Evolutionary conservation across 2,329 filamentous ascomycete genomes (phyloP).

Genomic region (Aspergillus fructus): DNA sequence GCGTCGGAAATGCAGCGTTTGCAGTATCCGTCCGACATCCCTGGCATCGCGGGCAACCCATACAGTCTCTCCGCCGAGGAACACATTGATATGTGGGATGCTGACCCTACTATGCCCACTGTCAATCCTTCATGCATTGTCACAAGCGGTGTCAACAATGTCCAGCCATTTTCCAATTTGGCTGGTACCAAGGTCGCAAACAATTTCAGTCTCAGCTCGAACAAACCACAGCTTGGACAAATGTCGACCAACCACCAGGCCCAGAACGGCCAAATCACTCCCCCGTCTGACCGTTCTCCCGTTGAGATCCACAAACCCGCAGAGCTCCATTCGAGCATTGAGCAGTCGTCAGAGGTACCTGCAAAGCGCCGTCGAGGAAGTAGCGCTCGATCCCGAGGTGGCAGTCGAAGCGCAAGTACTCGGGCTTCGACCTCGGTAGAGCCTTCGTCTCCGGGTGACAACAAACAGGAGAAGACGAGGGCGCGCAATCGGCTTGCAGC

Average conservation of each 20-base stretch:
- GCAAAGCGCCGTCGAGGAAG: background rate
- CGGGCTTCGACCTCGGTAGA: background rate
- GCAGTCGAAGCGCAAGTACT: background rate
- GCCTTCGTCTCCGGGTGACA: background rate
- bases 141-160: background rate
- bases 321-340: background rate
- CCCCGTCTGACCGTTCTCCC: slow-evolving; percentile 29
- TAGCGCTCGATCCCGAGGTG: background rate
- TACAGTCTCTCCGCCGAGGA: background rate
- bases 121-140: slow-evolving; percentile 1
- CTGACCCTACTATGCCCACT: background rate
- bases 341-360: background rate
- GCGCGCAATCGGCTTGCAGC: slow-evolving; percentile 61
- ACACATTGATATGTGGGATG: background rate
- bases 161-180: background rate
- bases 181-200: background rate
- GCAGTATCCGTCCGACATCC: background rate
- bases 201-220: background rate
- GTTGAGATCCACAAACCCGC: background rate
- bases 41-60: background rate
- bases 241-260: slow-evolving; percentile 36
- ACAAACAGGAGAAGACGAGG: slow-evolving; percentile 52
- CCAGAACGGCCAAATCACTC: slow-evolving; percentile 40
- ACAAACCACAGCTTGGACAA: background rate
- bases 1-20: background rate